These are phyloP conservation scores for Ophiocordyceps sinensis DNA, from an alignment of 2,329 filamentous ascomycete genomes.

Conservation along the genomic window DNA sequence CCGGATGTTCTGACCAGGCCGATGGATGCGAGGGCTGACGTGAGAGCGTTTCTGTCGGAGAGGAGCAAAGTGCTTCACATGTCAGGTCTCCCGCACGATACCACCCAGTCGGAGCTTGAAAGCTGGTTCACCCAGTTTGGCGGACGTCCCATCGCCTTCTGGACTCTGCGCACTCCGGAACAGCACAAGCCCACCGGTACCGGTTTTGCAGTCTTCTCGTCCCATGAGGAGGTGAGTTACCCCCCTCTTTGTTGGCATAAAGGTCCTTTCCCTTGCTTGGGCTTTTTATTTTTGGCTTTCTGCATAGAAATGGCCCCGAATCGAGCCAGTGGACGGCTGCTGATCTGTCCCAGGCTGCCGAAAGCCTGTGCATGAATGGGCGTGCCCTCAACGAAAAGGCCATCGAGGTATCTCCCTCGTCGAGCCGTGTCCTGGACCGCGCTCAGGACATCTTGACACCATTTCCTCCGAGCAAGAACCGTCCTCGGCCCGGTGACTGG, in stretches of 20 bases:
- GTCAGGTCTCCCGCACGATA: conserved; percentile 93
- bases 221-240: conserved; percentile 89
- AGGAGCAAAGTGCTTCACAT: conserved; percentile 97
- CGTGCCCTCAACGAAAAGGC: conserved; percentile 97
- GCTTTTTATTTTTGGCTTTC: too few species aligned
- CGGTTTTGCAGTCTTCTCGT: conserved; percentile 96
- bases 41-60: conserved; percentile 88
- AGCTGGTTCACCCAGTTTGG: conserved; percentile 99
- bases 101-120: conserved; percentile 94
- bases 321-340: background rate
- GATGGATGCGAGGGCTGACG: conserved; percentile 93
- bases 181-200: conserved; percentile 99
- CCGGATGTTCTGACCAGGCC: conserved; percentile 88
- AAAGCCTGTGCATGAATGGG: conserved; percentile 98
- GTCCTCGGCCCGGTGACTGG: conserved; percentile 94
- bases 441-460: conserved; percentile 92
- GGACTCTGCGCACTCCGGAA: conserved; percentile 93
- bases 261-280: too few species aligned
- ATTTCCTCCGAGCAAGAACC: conserved; percentile 97
- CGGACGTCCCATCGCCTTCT: conserved; percentile 94
- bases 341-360: conserved; percentile 54
- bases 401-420: conserved; percentile 95
- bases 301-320: too few species aligned
- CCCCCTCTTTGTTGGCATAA: background rate
- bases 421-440: conserved; percentile 88